Evolutionary conservation across 2,329 filamentous ascomycete species (phyloP).

Genomic region (Fusarium sp.): DNA sequence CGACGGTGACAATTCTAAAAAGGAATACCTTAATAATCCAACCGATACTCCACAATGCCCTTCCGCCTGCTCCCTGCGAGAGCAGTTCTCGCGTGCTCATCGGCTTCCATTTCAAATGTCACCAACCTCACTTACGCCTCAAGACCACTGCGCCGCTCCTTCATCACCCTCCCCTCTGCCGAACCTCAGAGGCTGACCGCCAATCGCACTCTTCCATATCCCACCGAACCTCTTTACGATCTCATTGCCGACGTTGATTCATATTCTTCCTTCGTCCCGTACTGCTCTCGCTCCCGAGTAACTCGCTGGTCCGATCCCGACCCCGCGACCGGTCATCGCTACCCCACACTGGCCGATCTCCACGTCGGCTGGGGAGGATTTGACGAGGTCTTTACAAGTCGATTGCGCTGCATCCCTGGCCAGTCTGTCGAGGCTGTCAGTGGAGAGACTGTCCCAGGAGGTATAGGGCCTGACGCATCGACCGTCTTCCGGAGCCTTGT

Average conservation of each 20-base stretch:
- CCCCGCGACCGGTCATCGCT: slow-evolving; percentile 61
- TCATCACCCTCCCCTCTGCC: slow-evolving; percentile 53
- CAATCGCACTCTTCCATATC: slow-evolving; percentile 81
- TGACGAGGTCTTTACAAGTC: slow-evolving; percentile 85
- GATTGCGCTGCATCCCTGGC: slow-evolving; percentile 81
- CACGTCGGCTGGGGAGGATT: slow-evolving; percentile 88
- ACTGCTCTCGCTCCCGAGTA: slow-evolving; percentile 83
- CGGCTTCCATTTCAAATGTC: slow-evolving; percentile 28
- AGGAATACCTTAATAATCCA: neutral
- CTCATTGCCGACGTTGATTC: slow-evolving; percentile 90
- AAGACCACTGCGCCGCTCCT: slow-evolving; percentile 54
- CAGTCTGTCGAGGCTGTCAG: slow-evolving; percentile 82
- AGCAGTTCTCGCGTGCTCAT: slow-evolving; percentile 29
- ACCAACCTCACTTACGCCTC: slow-evolving; percentile 39
- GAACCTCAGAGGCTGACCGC: slow-evolving; percentile 76
- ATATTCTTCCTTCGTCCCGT: slow-evolving; percentile 91
- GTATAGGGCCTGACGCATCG: slow-evolving; percentile 57
- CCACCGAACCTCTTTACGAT: slow-evolving; percentile 77
- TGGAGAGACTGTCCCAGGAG: slow-evolving; percentile 65
- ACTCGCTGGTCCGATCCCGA: slow-evolving; percentile 77
- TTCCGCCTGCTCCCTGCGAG: slow-evolving; percentile 28
- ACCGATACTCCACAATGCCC: slow-evolving; percentile 31
- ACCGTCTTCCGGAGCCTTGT: slow-evolving; percentile 75
- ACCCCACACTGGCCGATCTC: slow-evolving; percentile 82
- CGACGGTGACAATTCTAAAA: neutral